Base-by-base conservation (phyloP, 257 asterid genomes). In the Jasminum sambac region DNA sequence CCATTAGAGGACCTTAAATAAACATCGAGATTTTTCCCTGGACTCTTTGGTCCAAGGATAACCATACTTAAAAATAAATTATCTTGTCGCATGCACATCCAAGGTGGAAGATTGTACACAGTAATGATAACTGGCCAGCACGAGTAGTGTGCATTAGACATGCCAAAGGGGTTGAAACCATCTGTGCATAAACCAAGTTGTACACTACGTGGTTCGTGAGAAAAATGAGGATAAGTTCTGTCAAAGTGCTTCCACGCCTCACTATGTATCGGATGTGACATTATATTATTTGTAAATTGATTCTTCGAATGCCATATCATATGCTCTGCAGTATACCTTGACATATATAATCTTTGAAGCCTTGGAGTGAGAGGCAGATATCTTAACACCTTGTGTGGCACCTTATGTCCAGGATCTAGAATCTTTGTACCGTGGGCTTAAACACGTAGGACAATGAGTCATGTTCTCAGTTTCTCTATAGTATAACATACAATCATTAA, bases 291-390 rank as follows among this genome's bases (percentile, higher is more conserved):
- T 0, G 13, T 41, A 6, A 24, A 11, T 5, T 3, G 5, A 6
- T 36, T 14, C 2, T 24, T 11, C 0, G 11, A 23, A 34, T 72
- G 76, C 70, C 57, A 63, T 1, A 64, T 44, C 65, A 72, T 72
- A 8, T 63, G 16, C 9, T 64, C 16, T 14, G 57, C 0, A 1
- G 12, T 40, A 5, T 8, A 42, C 17, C 12, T 25, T 2, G 70
- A 36, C 13, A 64, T 52, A 3, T 43, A 14, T 4, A 30, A 30
- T 4, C 36, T 30, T 30, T 30, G 36, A 30, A 30, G 36, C 4
- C 36, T 30, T 1, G 70, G 70, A 0, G 24, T 52, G 4, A 72
- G 2, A 0, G 76, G 70, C 5, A 72, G 48, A 21, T 72, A 72
- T 4, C 37, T 11, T 4, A 72, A 13, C 25, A 37, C 59, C 0